Evolutionary conservation across 495 filamentous ascomycete species (phyloP), one percentile per base, ranked within the genome.

Genomic region (Neurospora cerealis): DNA sequence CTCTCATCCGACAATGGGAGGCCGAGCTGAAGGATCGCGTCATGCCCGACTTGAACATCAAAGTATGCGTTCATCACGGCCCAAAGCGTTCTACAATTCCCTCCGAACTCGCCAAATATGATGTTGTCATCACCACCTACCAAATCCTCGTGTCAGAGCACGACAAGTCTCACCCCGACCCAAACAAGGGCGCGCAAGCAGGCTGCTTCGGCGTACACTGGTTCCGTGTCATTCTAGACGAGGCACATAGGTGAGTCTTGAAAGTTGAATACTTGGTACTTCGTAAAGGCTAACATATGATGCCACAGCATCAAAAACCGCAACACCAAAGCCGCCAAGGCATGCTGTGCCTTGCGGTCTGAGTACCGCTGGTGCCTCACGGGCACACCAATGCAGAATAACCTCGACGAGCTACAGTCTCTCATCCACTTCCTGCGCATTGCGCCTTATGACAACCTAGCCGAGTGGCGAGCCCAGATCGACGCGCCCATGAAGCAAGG

Each of bases 1-100:
- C 95, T 24, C 87, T 99, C 36, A 98, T 99, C 83, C 93, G 95
- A 75, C 96, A 99, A 83, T 99, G 96, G 96, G 96, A 99, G 80
- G 85, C 89, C 2, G 96, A 99, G 80, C 92, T 99, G 78, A 90
- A 89, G 60, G 89, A 91, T 54, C 95, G 93, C 79, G 90, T 97
- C 17, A 83, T 87, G 42, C 79, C 85, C 41, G 85, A 86, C 6
- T 92, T 96, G 76, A 86, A 79, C 74, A 85, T 97, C 28, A 88
- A 89, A 72, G 94, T 99, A 10, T 90, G 89, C 74, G 89, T 99
- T 32, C 97, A 99, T 77, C 96, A 99, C 77, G 96, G 96, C 6
- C 87, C 93, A 3, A 88, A 90, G 71, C 92, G 96, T 5, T 92
- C 93, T 3, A 98, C 97, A 77, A 85, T 89, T 4, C 88, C 89